A percentile compares a stretch with the other conserved stretches of the same genome.
phyloP scores from a whole-genome alignment of 352 stramenopile genomes.

The Phytopythium boreale region DNA sequence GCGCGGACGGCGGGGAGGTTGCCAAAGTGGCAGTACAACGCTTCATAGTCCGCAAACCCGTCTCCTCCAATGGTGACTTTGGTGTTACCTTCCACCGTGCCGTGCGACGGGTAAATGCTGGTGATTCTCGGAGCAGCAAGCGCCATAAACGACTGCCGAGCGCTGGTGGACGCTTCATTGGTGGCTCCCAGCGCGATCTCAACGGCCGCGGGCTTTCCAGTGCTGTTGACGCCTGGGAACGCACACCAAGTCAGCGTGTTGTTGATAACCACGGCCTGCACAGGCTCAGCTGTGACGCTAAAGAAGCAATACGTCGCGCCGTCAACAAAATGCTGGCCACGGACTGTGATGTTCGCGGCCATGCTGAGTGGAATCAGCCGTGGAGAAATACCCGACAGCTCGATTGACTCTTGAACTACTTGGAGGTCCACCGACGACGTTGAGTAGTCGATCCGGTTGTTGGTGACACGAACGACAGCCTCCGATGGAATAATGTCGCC shows the following conservation, averaged over 20 bases:
- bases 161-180: constrained; percentile 5
- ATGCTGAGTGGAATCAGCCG: constrained; percentile 12
- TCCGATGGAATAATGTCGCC: background rate
- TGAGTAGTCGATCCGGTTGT: constrained; percentile 4
- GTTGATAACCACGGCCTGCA: constrained; percentile 15
- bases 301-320: constrained; percentile 27
- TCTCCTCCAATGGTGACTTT: constrained; percentile 15
- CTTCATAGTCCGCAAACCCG: constrained; percentile 12
- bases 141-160: constrained; percentile 12
- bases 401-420: constrained; percentile 5
- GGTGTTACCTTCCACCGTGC: constrained; percentile 17
- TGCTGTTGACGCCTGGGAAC: constrained; percentile 9
- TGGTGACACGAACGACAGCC: background rate
- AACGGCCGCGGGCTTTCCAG: constrained; percentile 6
- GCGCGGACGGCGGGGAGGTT: constrained; percentile 4
- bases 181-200: constrained; percentile 17
- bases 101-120: constrained; percentile 15
- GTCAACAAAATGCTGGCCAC: constrained; percentile 21
- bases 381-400: constrained; percentile 19
- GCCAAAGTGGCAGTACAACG: constrained; percentile 31
- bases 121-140: constrained; percentile 15
- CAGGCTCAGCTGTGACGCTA: constrained; percentile 5
- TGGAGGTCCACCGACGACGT: constrained; percentile 2
- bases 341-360: constrained; percentile 27
- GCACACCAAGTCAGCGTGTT: constrained; percentile 16